Evolutionary conservation across 2,329 filamentous ascomycete species (phyloP), one percentile per base, ranked within the genome.

Genomic region (Neopestalotiopsis clavispora): DNA sequence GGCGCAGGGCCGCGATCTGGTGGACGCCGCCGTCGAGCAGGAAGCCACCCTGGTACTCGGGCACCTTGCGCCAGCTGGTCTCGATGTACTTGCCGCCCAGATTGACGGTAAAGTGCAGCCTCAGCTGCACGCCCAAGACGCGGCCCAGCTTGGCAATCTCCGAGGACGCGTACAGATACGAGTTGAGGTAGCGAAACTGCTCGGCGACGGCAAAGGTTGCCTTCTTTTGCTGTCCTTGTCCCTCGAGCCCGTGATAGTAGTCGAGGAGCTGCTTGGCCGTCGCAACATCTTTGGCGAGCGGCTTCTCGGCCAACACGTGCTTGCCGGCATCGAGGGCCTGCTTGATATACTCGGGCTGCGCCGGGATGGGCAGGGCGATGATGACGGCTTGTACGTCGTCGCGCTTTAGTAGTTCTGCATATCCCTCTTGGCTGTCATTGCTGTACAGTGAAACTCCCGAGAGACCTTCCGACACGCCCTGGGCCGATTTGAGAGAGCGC

Each of bases 11-110:
- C 7, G 92, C 92, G 6, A 90, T 83, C 70, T 88, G 90, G 78
- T 95, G 93, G 32, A 95, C 91, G 58, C 93, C 92, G 14, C 89
- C 91, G 75, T 95, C 92, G 2, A 95, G 86, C 67, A 94, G 78
- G 76, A 94, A 94, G 0, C 93, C 92, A 67, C 92, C 93, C 79
- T 94, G 92, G 76, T 93, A 88, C 66, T 87, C 84, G 1, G 92
- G 92, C 67, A 81, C 85, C 78, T 91, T 91, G 67, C 93, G 89
- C 93, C 92, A 88, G 32, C 80, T 72, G 3, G 86, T 89, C 62
- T 84, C 81, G 72, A 83, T 85, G 75, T 84, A 88, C 76, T 84
- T 84, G 74, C 83, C 80, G 56, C 68, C 74, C 68, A 72, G 62
- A 56, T 74, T 68, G 75, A 84, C 79, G 72, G 80, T 77, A 14